phyloP scores from a whole-genome alignment of 345 rosid species.

The Anastatica hierochuntica region DNA sequence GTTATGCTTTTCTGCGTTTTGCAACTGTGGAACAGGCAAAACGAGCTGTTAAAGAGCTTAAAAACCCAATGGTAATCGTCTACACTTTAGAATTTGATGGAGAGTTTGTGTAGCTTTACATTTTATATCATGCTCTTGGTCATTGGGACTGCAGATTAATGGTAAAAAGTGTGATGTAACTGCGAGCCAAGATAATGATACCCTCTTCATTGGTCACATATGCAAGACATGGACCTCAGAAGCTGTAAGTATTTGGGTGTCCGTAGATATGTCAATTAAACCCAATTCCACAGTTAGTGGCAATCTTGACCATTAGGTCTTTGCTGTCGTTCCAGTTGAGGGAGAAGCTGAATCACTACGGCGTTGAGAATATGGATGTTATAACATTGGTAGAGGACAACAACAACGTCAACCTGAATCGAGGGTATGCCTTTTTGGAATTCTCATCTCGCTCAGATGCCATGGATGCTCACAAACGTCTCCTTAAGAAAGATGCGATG shows the following conservation, averaged over 20 bases:
- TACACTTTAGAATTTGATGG: conserved; percentile 25
- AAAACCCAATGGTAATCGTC: conserved; percentile 76
- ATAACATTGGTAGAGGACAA: conserved; percentile 87
- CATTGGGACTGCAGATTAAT: conserved; percentile 67
- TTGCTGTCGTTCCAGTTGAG: conserved; percentile 61
- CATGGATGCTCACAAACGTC: conserved; percentile 88
- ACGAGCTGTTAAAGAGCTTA: conserved; percentile 69
- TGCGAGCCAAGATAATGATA: conserved; percentile 92
- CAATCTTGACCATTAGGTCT: conserved; percentile 22
- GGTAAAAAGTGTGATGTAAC: conserved; percentile 97
- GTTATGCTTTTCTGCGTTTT: conserved; percentile 95
- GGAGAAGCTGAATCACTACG: conserved; percentile 93
- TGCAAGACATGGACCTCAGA: conserved; percentile 92
- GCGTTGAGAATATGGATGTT: conserved; percentile 81
- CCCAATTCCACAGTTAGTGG: conserved; percentile 22
- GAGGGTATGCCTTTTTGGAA: conserved; percentile 98
- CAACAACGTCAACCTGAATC: conserved; percentile 75
- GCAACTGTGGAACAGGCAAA: conserved; percentile 88
- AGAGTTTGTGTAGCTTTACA: conserved; percentile 24
- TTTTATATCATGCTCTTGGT: conserved; percentile 27
- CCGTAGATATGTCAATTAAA: conserved; percentile 20
- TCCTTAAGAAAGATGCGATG: conserved; percentile 76
- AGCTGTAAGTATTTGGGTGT: conserved; percentile 66
- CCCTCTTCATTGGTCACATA: conserved; percentile 92
- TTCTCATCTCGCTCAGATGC: conserved; percentile 90